These are phyloP conservation scores for Balakata baccata DNA, from an alignment of 345 rosid genomes.

Conservation along the genomic window DNA sequence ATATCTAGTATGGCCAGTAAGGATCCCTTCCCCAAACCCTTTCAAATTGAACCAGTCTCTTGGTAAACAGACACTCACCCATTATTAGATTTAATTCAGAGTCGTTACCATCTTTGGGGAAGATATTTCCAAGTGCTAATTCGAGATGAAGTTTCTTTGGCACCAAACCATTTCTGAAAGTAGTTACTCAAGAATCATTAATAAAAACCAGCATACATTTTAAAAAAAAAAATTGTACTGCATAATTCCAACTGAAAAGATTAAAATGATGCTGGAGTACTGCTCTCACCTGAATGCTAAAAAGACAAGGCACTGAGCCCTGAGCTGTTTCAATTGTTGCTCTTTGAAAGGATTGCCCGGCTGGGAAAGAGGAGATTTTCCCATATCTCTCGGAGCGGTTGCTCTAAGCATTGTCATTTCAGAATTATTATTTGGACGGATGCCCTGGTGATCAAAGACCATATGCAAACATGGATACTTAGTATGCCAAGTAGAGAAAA, in stretches of 20 bases:
- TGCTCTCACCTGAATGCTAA: constrained; percentile 70
- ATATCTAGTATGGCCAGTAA: neutral
- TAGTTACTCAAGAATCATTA: constrained; percentile 8
- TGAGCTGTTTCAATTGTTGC: constrained; percentile 87
- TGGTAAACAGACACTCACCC: neutral
- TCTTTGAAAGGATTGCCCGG: constrained; percentile 74
- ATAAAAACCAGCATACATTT: constrained; percentile 1
- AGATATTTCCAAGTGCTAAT: constrained; percentile 69
- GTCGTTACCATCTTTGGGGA: constrained; percentile 65
- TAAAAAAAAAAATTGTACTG: neutral
- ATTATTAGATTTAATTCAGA: constrained; percentile 10
- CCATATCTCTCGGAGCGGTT: constrained; percentile 53
- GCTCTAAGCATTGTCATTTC: constrained; percentile 50
- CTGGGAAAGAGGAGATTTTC: constrained; percentile 58
- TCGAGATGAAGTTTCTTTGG: constrained; percentile 90
- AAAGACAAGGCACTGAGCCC: constrained; percentile 93
- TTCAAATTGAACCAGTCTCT: neutral
- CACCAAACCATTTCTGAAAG: constrained; percentile 60
- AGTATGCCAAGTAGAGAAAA: neutral
- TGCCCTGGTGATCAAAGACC: constrained; percentile 39
- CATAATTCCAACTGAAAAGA: constrained; percentile 6
- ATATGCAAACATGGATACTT: neutral
- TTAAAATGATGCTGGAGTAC: constrained; percentile 15
- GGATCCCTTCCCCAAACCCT: neutral
- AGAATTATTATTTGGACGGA: constrained; percentile 40